These are phyloP conservation scores for Spathaspora girioi DNA, from an alignment of 805 yeast species.

Conservation along the genomic window DNA sequence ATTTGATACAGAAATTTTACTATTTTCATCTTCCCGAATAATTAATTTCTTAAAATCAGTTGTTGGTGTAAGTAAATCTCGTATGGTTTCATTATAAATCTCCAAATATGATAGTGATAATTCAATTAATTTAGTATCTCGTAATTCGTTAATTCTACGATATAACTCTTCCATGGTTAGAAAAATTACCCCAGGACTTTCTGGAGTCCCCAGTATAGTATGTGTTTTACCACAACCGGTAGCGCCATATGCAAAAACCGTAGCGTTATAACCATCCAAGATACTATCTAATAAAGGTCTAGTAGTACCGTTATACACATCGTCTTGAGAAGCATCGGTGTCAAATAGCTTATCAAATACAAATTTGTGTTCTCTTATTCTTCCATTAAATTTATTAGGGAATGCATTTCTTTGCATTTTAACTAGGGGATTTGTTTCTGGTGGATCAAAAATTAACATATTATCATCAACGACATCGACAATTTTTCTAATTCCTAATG, in stretches of 20 bases:
- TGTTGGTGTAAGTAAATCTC: slow-evolving; percentile 69
- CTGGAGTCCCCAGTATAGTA: slow-evolving; percentile 75
- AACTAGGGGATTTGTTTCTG: slow-evolving; percentile 60
- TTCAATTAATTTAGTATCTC: slow-evolving; percentile 55
- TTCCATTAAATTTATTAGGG: slow-evolving; percentile 32
- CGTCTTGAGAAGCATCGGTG: slow-evolving; percentile 57
- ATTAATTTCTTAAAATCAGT: slow-evolving; percentile 43
- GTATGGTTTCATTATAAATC: slow-evolving; percentile 85
- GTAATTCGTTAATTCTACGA: slow-evolving; percentile 50
- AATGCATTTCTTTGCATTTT: slow-evolving; percentile 45
- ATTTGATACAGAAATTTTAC: slow-evolving; percentile 67
- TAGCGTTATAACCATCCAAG: slow-evolving; percentile 82
- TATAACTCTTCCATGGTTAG: slow-evolving; percentile 76
- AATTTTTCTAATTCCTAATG: slow-evolving; percentile 60
- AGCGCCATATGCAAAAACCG: slow-evolving; percentile 95
- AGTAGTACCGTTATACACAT: slow-evolving; percentile 65
- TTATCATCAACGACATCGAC: slow-evolving; percentile 79
- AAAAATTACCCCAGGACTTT: slow-evolving; percentile 76
- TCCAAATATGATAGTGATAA: slow-evolving; percentile 74
- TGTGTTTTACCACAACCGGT: slow-evolving; percentile 98
- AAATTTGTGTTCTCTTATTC: slow-evolving; percentile 71
- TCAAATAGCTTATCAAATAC: slow-evolving; percentile 81
- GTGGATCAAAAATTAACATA: slow-evolving; percentile 86
- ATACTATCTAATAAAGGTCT: slow-evolving; percentile 69
- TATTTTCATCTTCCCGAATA: slow-evolving; percentile 68